These are phyloP conservation scores for Dillenia turbinata DNA, from an alignment of 164 flowering plant species.

Conservation along the genomic window DNA sequence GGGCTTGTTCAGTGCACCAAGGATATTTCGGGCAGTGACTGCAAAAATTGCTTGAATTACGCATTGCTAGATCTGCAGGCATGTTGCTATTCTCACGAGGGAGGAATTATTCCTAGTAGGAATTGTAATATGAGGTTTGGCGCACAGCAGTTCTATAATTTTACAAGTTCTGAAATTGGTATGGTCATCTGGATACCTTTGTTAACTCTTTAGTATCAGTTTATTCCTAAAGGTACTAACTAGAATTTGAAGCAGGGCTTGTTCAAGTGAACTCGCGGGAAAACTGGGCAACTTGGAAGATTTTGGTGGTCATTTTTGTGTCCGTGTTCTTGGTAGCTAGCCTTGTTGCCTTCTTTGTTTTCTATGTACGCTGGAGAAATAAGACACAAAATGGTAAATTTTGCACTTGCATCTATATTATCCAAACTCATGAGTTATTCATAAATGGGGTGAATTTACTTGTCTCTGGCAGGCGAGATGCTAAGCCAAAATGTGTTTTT, in stretches of 20 bases:
- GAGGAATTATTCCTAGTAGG: constrained; percentile 14
- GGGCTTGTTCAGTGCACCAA: constrained; percentile 27
- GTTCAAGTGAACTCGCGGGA: too few relatives aligned
- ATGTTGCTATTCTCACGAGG: constrained; percentile 7
- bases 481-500: not conserved
- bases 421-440: not conserved
- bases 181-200: too few relatives aligned
- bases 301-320: not conserved
- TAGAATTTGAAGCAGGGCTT: not conserved
- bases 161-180: not conserved
- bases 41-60: constrained; percentile 15
- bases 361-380: not conserved
- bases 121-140: constrained; percentile 25
- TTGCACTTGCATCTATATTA: not conserved
- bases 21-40: constrained; percentile 9
- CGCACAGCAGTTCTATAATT: not conserved
- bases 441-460: not conserved
- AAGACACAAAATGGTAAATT: constrained; percentile 3
- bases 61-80: constrained; percentile 6
- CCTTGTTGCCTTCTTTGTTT: not conserved
- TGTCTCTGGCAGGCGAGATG: constrained; percentile 2
- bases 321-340: not conserved
- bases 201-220: too few relatives aligned
- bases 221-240: not conserved
- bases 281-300: not conserved